A percentile compares a stretch with the other conserved stretches of the same genome.
phyloP scores from a whole-genome alignment of 257 asterid species.

The Solanum habrochaites region DNA sequence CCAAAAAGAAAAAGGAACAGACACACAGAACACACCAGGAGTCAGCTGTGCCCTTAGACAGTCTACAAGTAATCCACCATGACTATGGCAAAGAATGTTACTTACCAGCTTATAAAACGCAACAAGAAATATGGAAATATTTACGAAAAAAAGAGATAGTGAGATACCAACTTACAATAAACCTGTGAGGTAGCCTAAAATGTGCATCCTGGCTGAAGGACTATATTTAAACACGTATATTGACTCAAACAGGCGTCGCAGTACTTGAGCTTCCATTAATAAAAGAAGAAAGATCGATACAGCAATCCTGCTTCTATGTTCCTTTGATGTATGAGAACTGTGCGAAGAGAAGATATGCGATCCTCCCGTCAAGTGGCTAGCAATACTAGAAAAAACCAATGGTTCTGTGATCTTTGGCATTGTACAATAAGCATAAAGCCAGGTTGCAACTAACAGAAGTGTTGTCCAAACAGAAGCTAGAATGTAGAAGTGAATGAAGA shows the following conservation, averaged over 20 bases:
- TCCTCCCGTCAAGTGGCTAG: constrained; percentile 61
- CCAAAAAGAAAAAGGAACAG: not conserved
- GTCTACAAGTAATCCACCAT: not conserved
- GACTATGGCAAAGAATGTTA: not conserved
- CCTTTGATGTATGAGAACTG: constrained; percentile 21
- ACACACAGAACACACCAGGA: not conserved
- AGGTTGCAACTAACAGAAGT: constrained; percentile 53
- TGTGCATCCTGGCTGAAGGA: constrained; percentile 84
- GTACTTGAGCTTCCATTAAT: constrained; percentile 73
- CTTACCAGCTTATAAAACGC: not conserved
- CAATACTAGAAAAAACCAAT: constrained; percentile 34
- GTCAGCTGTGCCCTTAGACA: not conserved
- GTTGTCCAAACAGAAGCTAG: constrained; percentile 62
- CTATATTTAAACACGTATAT: constrained; percentile 67
- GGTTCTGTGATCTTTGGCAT: constrained; percentile 34
- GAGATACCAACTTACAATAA: constrained; percentile 40
- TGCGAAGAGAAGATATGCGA: constrained; percentile 30
- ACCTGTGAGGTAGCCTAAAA: constrained; percentile 61
- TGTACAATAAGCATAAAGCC: constrained; percentile 48
- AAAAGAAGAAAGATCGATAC: constrained; percentile 64
- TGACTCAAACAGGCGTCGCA: constrained; percentile 78
- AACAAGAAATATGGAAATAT: not conserved
- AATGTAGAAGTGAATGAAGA: constrained; percentile 71
- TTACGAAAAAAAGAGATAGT: not conserved
- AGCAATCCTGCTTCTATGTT: constrained; percentile 36